Evolutionary conservation across 108 stramenopile species (phyloP).

Genomic region (Chaetoceros muelleri): DNA sequence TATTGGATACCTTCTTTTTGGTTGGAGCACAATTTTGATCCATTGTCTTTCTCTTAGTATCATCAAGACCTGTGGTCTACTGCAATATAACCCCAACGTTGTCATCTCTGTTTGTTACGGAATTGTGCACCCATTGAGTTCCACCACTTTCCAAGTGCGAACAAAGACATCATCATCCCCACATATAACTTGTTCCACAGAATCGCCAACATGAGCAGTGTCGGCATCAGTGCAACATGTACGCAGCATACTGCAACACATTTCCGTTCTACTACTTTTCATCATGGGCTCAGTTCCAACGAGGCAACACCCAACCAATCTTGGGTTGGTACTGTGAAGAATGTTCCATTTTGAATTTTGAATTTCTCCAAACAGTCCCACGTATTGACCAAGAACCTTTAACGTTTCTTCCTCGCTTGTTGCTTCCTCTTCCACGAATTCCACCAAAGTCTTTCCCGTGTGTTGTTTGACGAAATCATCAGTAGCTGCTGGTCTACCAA

Average conservation of each 20-base stretch:
- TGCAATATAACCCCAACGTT: too few relatives aligned
- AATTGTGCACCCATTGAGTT: conserved; percentile 12
- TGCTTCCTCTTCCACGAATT: background rate
- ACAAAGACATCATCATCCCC: background rate
- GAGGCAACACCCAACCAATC: conserved; percentile 15
- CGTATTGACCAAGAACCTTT: conserved; percentile 9
- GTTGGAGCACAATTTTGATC: too few relatives aligned
- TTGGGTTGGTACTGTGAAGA: conserved; percentile 18
- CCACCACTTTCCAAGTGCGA: conserved; percentile 17
- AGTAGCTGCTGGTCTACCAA: conserved; percentile 27
- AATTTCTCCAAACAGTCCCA: conserved; percentile 13
- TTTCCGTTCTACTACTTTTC: too few relatives aligned
- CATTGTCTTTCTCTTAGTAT: too few relatives aligned
- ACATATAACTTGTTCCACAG: background rate
- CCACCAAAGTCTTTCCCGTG: background rate
- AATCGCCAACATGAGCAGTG: too few relatives aligned
- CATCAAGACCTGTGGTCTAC: too few relatives aligned
- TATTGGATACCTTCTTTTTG: too few relatives aligned
- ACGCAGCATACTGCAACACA: conserved; percentile 5
- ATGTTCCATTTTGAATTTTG: conserved; percentile 5
- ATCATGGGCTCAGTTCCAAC: too few relatives aligned
- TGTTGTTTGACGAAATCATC: too few relatives aligned
- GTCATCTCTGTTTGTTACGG: too few relatives aligned
- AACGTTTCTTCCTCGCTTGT: conserved; percentile 2
- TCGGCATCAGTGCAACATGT: background rate